Evolutionary conservation across 352 stramenopile genomes (phyloP).

Genomic region (Phytophthora cryptogea): DNA sequence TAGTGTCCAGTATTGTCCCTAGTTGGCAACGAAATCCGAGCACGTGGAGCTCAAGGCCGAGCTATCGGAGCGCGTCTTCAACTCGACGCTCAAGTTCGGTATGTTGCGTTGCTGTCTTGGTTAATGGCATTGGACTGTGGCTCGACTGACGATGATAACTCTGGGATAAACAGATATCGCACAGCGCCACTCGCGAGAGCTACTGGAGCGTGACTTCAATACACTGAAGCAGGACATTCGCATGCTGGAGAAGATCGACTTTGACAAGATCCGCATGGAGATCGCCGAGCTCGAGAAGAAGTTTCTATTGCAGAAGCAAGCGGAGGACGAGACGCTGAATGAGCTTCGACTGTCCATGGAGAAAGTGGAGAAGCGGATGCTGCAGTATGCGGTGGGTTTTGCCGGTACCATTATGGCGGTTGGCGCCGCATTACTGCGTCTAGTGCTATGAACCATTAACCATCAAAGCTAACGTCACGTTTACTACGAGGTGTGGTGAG

Average conservation of each 20-base stretch:
- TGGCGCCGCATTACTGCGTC: conserved; percentile 69
- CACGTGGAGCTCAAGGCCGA: conserved; percentile 87
- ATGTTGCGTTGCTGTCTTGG: conserved; percentile 7
- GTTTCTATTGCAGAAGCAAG: conserved; percentile 89
- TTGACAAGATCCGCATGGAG: conserved; percentile 89
- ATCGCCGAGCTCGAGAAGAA: conserved; percentile 89
- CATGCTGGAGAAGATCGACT: conserved; percentile 91
- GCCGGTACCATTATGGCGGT: conserved; percentile 89
- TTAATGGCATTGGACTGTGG: not conserved
- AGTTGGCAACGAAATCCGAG: conserved; percentile 88
- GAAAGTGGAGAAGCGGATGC: conserved; percentile 89
- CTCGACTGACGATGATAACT: conserved; percentile 2
- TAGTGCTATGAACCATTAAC: conserved; percentile 60
- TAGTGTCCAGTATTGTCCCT: not conserved
- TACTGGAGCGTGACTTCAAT: conserved; percentile 89
- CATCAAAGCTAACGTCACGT: not conserved
- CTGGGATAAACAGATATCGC: conserved; percentile 64
- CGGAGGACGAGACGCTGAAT: conserved; percentile 87
- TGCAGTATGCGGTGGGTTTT: conserved; percentile 89
- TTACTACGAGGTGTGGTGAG: not conserved
- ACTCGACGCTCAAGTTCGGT: conserved; percentile 91
- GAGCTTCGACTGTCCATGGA: conserved; percentile 88
- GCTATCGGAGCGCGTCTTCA: conserved; percentile 87
- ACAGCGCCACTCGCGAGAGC: conserved; percentile 87
- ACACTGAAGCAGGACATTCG: conserved; percentile 91